Percentiles rank a stretch among this genome's conserved stretches.
These are phyloP conservation scores for Neoboletus subvelutipes DNA, from an alignment of 768 basidiomycete genomes.

Conservation along the genomic window DNA sequence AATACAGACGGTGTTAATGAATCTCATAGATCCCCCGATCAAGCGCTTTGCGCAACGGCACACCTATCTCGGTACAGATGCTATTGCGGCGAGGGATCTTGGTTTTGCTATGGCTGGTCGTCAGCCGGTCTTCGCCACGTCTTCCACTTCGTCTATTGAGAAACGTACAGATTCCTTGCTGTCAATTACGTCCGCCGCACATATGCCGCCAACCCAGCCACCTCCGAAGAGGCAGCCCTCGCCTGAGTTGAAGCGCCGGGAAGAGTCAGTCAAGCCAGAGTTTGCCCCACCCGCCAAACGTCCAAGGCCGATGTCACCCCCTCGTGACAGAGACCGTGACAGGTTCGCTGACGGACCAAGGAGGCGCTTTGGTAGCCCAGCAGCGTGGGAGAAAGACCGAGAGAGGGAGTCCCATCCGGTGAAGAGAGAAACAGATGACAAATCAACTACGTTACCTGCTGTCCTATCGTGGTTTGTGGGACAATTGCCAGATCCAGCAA, in stretches of 20 bases:
- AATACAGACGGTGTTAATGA: not conserved
- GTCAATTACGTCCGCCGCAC: conserved; percentile 31
- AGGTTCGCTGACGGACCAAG: conserved; percentile 39
- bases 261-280: conserved; percentile 40
- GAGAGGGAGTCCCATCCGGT: conserved; percentile 42
- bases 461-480: conserved; percentile 85
- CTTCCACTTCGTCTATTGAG: conserved; percentile 27
- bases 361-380: conserved; percentile 42
- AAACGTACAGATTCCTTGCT: conserved; percentile 38
- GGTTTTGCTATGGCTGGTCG: conserved; percentile 62
- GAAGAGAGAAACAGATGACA: conserved; percentile 45
- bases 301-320: conserved; percentile 46
- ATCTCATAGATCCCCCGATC: conserved; percentile 72
- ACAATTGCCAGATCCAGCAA: conserved; percentile 62
- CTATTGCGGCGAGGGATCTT: conserved; percentile 85
- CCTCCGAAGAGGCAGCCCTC: conserved; percentile 32
- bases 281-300: conserved; percentile 44
- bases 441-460: conserved; percentile 46
- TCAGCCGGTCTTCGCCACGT: conserved; percentile 21
- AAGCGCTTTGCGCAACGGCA: conserved; percentile 89
- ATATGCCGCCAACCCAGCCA: conserved; percentile 24
- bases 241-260: conserved; percentile 41
- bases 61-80: conserved; percentile 70
- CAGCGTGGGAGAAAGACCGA: conserved; percentile 44
- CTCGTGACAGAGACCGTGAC: conserved; percentile 51